Evolutionary conservation across 805 yeast species (phyloP), one percentile per base, ranked within the genome.

Genomic region (Saccharomycopsis malanga): DNA sequence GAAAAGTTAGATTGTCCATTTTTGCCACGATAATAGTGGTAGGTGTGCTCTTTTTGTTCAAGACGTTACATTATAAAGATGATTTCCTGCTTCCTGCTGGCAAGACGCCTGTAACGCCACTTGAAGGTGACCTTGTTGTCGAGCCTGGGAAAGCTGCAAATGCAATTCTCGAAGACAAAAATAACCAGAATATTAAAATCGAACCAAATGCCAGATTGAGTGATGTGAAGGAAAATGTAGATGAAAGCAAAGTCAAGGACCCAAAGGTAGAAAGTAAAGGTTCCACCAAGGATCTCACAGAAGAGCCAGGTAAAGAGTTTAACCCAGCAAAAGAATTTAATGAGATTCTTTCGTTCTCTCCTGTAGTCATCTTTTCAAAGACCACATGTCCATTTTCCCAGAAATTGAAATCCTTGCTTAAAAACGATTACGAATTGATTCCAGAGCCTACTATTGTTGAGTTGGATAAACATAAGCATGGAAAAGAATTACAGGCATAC

Each of bases 401-500:
- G 58, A 71, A 69, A 46, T 73, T 89, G 58, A 93, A 89, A 67
- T 70, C 73, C 22, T 67, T 89, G 38, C 69, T 91, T 39, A 62
- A 64, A 17, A 75, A 72, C 18, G 75, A 77, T 54, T 88, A 86
- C 64, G 72, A 72, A 43, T 77, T 91, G 52, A 71, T 74, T 2
- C 98, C 98, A 4, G 65, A 70, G 27, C 89, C 87, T 2, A 58
- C 70, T 4, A 72, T 85, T 45, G 86, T 91, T 15, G 98, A 91
- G 60, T 70, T 91, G 44, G 97, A 91, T 64, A 72, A 71, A 57
- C 95, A 87, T 61, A 70, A 73, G 42, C 73, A 87, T 61, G 97
- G 97, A 1, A 62, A 67, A 2, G 83, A 75, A 52, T 71, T 93
- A 51, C 97, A 89, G 64, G 75, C 69, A 15, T 82, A 83, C 62